Conservation (phyloP, 2,329 filamentous ascomycete species). For the Ophiostoma ips region DNA sequence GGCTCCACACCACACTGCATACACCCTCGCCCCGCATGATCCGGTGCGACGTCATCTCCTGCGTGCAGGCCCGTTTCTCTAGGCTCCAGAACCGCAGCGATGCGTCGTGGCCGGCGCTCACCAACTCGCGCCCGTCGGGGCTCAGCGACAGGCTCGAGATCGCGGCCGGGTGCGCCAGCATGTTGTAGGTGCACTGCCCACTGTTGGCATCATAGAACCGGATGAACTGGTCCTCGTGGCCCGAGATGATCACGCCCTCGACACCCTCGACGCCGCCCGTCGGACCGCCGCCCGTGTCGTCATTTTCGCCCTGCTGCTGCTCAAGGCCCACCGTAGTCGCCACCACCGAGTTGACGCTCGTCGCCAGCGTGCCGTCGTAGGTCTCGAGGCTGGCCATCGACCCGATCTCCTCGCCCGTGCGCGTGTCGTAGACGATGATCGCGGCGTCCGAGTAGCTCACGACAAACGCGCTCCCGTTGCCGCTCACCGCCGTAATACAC, state of each 20-base stretch:
- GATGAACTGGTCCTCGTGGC: conserved; percentile 92
- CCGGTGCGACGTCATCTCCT: conserved; percentile 86
- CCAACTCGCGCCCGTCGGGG: conserved; percentile 84
- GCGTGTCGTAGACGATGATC: conserved; percentile 82
- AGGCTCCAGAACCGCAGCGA: conserved; percentile 94
- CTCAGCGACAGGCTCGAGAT: conserved; percentile 87
- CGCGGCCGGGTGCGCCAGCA: conserved; percentile 89
- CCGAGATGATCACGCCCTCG: conserved; percentile 88
- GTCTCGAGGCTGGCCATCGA: conserved; percentile 90
- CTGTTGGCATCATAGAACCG: conserved; percentile 98
- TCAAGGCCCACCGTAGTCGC: conserved; percentile 68
- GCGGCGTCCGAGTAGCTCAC: conserved; percentile 85
- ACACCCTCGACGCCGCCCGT: conserved; percentile 44
- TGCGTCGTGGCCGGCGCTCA: conserved; percentile 91
- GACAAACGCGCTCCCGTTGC: conserved; percentile 75
- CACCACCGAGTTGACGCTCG: conserved; percentile 82
- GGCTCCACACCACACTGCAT: conserved; percentile 88
- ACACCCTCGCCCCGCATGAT: conserved; percentile 94
- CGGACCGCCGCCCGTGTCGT: conserved; percentile 41
- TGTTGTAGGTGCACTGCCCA: conserved; percentile 97
- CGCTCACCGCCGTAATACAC: conserved; percentile 78
- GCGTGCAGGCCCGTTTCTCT: conserved; percentile 87
- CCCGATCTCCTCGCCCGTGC: conserved; percentile 80
- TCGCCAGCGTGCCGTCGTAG: conserved; percentile 66
- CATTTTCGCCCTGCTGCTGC: conserved; percentile 50